phyloP scores from a whole-genome alignment of 2,329 filamentous ascomycete genomes.

The Rachicladosporium sp. region DNA sequence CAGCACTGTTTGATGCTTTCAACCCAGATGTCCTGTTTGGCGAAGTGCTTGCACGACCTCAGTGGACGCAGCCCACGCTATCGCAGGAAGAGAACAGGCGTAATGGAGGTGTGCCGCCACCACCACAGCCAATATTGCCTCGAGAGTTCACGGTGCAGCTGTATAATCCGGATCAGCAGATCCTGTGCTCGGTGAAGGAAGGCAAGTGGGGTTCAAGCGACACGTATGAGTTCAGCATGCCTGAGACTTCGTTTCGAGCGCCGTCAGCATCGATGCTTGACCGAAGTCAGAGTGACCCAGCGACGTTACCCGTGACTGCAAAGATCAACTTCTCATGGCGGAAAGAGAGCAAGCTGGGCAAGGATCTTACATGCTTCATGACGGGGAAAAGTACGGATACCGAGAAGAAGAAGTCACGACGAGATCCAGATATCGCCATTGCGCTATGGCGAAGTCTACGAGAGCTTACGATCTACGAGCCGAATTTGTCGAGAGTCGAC shows the following conservation, averaged over 20 bases:
- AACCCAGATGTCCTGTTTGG: constrained; percentile 72
- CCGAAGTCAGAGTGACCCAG: constrained; percentile 52
- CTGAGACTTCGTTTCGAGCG: constrained; percentile 67
- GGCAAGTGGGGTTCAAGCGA: constrained; percentile 70
- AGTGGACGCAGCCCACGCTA: constrained; percentile 72
- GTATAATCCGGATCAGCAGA: constrained; percentile 83
- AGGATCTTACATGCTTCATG: constrained; percentile 80
- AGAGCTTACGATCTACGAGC: constrained; percentile 82
- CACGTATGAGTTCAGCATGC: constrained; percentile 87
- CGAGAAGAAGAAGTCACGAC: constrained; percentile 49
- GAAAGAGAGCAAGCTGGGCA: constrained; percentile 71
- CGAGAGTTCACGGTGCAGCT: constrained; percentile 73
- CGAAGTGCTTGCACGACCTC: constrained; percentile 71
- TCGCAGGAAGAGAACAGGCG: constrained; percentile 68
- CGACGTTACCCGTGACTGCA: constrained; percentile 42
- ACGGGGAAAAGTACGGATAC: constrained; percentile 59
- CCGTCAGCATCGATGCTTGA: constrained; percentile 73
- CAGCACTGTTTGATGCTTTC: constrained; percentile 72
- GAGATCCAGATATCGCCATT: constrained; percentile 88
- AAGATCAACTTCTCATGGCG: constrained; percentile 81
- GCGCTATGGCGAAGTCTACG: constrained; percentile 67
- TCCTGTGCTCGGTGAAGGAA: constrained; percentile 57
- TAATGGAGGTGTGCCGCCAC: constrained; percentile 52
- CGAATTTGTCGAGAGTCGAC: constrained; percentile 79
- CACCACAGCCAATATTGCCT: constrained; percentile 61